phyloP scores from a whole-genome alignment of 2,329 filamentous ascomycete species.

The Endothia cerciana region DNA sequence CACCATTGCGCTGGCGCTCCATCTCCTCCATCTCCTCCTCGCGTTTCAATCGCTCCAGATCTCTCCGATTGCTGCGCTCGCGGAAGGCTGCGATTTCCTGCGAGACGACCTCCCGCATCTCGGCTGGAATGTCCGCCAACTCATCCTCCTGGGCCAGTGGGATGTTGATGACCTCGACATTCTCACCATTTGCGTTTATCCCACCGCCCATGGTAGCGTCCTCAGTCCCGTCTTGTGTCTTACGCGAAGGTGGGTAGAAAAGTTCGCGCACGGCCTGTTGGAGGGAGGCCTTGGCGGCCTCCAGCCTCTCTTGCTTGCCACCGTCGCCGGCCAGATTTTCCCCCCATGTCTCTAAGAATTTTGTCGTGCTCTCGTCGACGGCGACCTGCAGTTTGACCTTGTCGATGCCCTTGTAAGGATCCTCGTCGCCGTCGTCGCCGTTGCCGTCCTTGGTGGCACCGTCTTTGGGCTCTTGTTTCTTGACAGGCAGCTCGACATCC shows the following conservation, averaged over 20 bases:
- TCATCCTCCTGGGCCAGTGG: conserved; percentile 88
- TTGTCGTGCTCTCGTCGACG: conserved; percentile 80
- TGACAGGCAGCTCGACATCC: conserved; percentile 79
- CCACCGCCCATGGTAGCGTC: conserved; percentile 73
- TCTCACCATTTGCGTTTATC: conserved; percentile 49
- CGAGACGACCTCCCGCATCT: conserved; percentile 94
- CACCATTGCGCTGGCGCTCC: conserved; percentile 74
- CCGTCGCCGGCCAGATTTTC: conserved; percentile 67
- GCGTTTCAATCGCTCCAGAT: conserved; percentile 81
- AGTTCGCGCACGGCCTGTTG: conserved; percentile 71
- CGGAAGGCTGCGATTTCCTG: conserved; percentile 93
- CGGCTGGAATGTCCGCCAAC: conserved; percentile 89
- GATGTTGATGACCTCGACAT: conserved; percentile 87
- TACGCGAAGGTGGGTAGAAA: conserved; percentile 63
- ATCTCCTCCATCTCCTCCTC: conserved; percentile 93
- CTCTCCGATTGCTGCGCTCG: conserved; percentile 85
- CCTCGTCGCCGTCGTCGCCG: conserved; percentile 41
- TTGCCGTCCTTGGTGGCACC: conserved; percentile 42
- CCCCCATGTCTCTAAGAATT: conserved; percentile 84
- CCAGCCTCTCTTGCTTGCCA: conserved; percentile 67
- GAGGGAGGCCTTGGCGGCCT: conserved; percentile 70
- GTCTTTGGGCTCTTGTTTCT: conserved; percentile 66
- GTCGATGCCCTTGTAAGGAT: conserved; percentile 60
- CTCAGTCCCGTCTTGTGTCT: conserved; percentile 63
- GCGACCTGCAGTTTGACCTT: conserved; percentile 73